Base-by-base conservation (phyloP, 352 stramenopile genomes). In the Pilasporangium apinafurcum region DNA sequence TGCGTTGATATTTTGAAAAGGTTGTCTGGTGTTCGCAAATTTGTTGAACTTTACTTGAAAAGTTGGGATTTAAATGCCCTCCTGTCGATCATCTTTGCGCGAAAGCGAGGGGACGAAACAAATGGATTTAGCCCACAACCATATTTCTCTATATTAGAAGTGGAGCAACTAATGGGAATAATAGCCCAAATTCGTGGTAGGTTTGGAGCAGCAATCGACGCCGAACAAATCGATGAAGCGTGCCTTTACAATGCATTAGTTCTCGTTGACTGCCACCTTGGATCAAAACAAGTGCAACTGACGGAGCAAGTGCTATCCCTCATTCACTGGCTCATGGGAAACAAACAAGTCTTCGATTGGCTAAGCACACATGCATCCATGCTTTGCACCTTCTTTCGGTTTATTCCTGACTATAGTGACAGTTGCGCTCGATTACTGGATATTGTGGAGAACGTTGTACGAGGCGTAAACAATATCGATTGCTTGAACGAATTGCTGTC, bases 61-160 rank as follows among this genome's bases (percentile, higher is more conserved):
- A 59, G 64, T 3, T 83, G 71, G 74, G 52, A 66, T 21, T 37
- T 83, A 13, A 73, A 78, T 21, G 55, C 56, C 1, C 37, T 86
- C 5, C 29, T 86, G 8, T 32, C 32, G 0, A 45, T 79, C 6
- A 51, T 56, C 9, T 81, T 86, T 16, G 54, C 49, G 5, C 45
- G 74, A 7, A 56, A 58, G 14, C 56, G 44, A 33, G 68, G 66
- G 2, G 21, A 71, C 9, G 48, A 65, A 37, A 37, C 48, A 7
- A 72, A 77, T 31, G 59, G 63, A 14, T 79, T 82, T 20, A 45
- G 65, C 5, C 68, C 80, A 12, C 58, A 49, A n/a, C 24, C 63
- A 4, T 38, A 56, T 17, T 44, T 80, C 5, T 30, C 31, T 17
- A 2, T 55, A 8, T 1, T n/a, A 17, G 57, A 76, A 43, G 69